Evolutionary conservation across 768 basidiomycete genomes (phyloP).

Genomic region (Saitozyma sp.): DNA sequence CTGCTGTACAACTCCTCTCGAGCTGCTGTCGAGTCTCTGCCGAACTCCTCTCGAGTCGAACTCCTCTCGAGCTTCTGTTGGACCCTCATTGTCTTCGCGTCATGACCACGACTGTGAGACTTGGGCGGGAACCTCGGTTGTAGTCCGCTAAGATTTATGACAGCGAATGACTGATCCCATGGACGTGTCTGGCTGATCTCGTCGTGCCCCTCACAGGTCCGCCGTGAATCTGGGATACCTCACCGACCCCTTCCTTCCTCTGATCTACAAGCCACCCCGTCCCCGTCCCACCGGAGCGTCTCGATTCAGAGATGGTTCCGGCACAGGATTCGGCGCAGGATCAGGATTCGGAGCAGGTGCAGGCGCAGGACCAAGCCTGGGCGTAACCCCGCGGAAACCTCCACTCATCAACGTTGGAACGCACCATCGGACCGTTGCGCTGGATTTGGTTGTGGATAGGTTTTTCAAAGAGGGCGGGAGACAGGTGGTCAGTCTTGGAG

Average conservation of each 20-base stretch:
- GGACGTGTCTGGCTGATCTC: background rate
- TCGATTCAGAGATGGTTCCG: background rate
- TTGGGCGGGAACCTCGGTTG: too few relatives aligned
- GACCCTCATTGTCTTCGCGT: too few relatives aligned
- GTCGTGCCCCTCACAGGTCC: constrained; percentile 55
- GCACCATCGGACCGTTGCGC: constrained; percentile 74
- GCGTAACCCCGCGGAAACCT: constrained; percentile 53
- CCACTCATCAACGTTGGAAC: constrained; percentile 96
- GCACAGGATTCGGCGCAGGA: background rate
- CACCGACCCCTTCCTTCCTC: constrained; percentile 68
- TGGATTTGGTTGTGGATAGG: constrained; percentile 71
- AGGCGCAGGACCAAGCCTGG: background rate
- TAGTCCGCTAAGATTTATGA: too few relatives aligned
- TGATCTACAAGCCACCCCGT: constrained; percentile 67
- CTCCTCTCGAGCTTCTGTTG: too few relatives aligned
- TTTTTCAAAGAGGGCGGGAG: constrained; percentile 64
- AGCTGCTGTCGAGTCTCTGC: too few relatives aligned
- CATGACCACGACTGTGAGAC: too few relatives aligned
- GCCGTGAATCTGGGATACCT: constrained; percentile 80
- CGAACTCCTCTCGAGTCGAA: too few relatives aligned
- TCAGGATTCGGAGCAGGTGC: background rate
- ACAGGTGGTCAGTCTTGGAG: constrained; percentile 92
- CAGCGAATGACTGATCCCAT: too few relatives aligned
- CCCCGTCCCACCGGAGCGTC: constrained; percentile 56
- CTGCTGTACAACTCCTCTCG: background rate